Evolutionary conservation across 2,329 filamentous ascomycete species (phyloP).

Genomic region (Sordariomycetes sp.): DNA sequence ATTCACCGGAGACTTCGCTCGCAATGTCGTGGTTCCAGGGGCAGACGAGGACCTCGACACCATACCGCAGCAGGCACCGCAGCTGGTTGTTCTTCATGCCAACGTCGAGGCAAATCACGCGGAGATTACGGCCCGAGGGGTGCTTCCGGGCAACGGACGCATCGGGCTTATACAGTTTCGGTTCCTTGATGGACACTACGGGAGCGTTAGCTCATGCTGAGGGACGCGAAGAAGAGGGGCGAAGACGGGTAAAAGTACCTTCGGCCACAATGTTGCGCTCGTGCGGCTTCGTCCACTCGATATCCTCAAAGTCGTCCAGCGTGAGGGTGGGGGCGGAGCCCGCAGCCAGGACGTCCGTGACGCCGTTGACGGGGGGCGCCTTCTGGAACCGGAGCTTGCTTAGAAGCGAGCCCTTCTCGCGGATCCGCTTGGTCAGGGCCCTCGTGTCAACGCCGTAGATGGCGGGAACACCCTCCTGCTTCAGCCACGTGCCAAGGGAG

Average conservation of each 20-base stretch:
- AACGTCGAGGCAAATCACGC: constrained; percentile 88
- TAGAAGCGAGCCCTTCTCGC: constrained; percentile 91
- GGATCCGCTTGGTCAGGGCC: constrained; percentile 85
- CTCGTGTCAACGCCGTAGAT: constrained; percentile 93
- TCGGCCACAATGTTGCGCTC: constrained; percentile 84
- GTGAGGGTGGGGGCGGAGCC: constrained; percentile 12
- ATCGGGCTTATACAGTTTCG: constrained; percentile 73
- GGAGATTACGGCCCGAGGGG: constrained; percentile 74
- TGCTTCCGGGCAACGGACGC: constrained; percentile 63
- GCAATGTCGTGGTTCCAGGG: constrained; percentile 95
- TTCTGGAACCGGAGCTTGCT: constrained; percentile 69
- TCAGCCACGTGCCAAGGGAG: constrained; percentile 87
- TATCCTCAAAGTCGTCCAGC: constrained; percentile 51
- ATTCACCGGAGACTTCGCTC: constrained; percentile 61
- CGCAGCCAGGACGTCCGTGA: constrained; percentile 18
- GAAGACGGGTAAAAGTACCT: constrained; percentile 39
- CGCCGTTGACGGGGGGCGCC: constrained; percentile 22
- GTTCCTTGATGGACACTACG: constrained; percentile 74
- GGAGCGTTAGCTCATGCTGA: constrained; percentile 21
- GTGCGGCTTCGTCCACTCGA: constrained; percentile 90
- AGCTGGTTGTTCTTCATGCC: constrained; percentile 98
- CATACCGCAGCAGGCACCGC: constrained; percentile 78
- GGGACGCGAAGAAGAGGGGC: background rate
- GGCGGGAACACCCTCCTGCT: constrained; percentile 86
- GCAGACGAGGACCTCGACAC: constrained; percentile 86